These are phyloP conservation scores for Kluyveromyces siamensis DNA, from an alignment of 805 yeast genomes.

Conservation along the genomic window DNA sequence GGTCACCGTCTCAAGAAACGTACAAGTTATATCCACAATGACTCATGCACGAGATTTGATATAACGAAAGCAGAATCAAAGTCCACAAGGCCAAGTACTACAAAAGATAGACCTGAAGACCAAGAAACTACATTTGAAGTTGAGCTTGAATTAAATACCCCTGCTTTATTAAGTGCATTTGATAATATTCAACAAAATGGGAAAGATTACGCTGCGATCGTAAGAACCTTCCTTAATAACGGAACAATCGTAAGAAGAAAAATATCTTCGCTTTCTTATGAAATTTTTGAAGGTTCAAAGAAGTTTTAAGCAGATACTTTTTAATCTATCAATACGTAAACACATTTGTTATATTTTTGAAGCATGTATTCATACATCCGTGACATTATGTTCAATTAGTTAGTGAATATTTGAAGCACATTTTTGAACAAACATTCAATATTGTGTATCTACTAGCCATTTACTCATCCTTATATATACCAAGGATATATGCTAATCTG, in stretches of 20 bases:
- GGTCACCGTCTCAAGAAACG: constrained; percentile 64
- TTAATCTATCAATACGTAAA: neutral
- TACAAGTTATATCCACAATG: constrained; percentile 60
- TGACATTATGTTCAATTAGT: neutral
- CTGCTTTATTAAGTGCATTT: constrained; percentile 33
- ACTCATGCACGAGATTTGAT: constrained; percentile 66
- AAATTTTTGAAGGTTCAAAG: constrained; percentile 30
- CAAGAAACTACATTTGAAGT: constrained; percentile 33
- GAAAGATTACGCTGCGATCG: constrained; percentile 48
- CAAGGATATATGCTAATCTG: constrained; percentile 77
- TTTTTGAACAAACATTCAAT: neutral
- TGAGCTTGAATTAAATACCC: constrained; percentile 44
- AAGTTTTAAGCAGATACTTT: constrained; percentile 12
- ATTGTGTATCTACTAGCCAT: neutral
- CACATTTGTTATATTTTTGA: neutral
- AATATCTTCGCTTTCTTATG: constrained; percentile 25
- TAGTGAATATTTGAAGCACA: neutral
- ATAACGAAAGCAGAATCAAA: constrained; percentile 37
- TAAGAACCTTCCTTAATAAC: constrained; percentile 51
- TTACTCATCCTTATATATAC: constrained; percentile 51
- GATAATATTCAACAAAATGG: constrained; percentile 36
- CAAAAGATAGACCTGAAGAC: constrained; percentile 19
- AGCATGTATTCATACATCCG: neutral
- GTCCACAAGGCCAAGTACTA: constrained; percentile 29
- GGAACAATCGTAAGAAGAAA: constrained; percentile 39